Base-by-base conservation (phyloP, 345 rosid genomes). In the Carallia pectinifolia region DNA sequence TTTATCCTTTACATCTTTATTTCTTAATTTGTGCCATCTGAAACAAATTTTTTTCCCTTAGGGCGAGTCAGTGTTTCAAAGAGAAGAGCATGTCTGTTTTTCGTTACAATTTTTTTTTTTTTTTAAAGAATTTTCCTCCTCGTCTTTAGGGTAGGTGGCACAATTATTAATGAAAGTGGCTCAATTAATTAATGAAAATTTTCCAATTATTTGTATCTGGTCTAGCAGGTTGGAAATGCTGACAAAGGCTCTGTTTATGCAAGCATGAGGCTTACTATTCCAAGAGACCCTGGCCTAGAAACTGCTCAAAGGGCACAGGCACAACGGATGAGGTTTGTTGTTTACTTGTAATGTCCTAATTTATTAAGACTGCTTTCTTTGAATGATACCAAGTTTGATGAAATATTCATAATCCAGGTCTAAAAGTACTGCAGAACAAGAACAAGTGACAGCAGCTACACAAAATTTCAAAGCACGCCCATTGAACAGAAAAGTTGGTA, bases 391-490 rank as follows among this genome's bases (percentile, higher is more conserved):
- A 62, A 38, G 15, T 38, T 53, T 9, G 75, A 64, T 82, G 54
- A 38, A 64, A 56, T 39, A 27, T 79, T 48, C 66, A 44, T 47
- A 31, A 80, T 82, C 77, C 91, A 96, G 99, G 94, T 84, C 86
- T 59, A 89, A 77, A 81, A 65, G 53, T 31, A 72, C 53, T 66
- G 61, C 77, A 61, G 87, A 79, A 71, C 56, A 73, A 66, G 88
- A 87, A n/a, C 74, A 76, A 63, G 78, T 70, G 71, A 59, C 81
- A 38, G 61, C 75, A 58, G 59, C 72, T 31, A 80, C 74, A 4
- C 83, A 76, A 61, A 87, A 85, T 83, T 96, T 96, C 80, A 96
- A 83, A 92, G 98, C 99, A 30, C 88, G 95, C 18, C 98, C 95
- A 44, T 81, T 96, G 69, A 96, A 96, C 81, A 87, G 97, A 84